Evolutionary conservation across 352 stramenopile species (phyloP).

Genomic region (Globisporangium mamillatum): DNA sequence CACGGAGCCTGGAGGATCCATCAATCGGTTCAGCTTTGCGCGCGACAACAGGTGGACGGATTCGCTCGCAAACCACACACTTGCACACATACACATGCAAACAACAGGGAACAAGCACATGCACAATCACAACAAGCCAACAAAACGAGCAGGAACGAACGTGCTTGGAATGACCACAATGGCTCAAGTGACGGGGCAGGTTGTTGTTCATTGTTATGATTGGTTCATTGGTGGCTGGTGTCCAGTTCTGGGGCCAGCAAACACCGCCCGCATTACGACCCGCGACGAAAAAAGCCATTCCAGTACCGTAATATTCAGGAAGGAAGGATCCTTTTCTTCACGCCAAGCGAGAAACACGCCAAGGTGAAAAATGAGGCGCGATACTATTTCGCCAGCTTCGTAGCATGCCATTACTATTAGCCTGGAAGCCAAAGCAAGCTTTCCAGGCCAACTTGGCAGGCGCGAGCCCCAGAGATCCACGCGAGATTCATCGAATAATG

Average conservation of each 20-base stretch:
- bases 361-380: not conserved
- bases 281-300: not conserved
- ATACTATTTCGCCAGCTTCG: not conserved
- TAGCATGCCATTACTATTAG: not conserved
- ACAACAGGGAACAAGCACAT: not conserved
- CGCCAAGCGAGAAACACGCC: not conserved
- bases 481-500: not conserved
- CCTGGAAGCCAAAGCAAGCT: no score
- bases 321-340: not conserved
- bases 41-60: not conserved
- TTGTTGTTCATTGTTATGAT: not conserved
- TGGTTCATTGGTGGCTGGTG: not conserved
- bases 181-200: not conserved
- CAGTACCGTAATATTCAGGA: no score
- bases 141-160: not conserved
- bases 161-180: not conserved
- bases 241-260: not conserved
- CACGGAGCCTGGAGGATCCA: not conserved
- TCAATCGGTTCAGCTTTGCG: conserved; percentile 9
- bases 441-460: no score
- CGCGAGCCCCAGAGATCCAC: no score
- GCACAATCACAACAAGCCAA: not conserved
- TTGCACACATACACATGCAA: not conserved
- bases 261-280: not conserved
- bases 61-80: not conserved